phyloP scores from a whole-genome alignment of 225 moss, liverwort and hornwort genomes.

The Lunularia cruciata region DNA sequence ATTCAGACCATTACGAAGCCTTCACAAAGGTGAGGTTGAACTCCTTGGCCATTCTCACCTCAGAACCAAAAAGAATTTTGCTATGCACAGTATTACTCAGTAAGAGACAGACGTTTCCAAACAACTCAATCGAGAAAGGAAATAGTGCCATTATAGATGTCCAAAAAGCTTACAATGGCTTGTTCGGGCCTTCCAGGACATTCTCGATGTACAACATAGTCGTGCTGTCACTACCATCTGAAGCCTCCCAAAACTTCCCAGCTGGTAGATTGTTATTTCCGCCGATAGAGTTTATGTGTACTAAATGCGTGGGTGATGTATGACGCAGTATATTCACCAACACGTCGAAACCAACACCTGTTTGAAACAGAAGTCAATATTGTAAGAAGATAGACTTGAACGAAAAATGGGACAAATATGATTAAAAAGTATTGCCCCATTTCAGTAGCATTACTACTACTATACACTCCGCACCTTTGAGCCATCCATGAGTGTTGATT shows the following conservation, averaged over 20 bases:
- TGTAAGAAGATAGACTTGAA: neutral
- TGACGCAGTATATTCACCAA: conserved; percentile 67
- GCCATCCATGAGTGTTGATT: conserved; percentile 94
- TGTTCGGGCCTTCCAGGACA: conserved; percentile 58
- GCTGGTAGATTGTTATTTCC: conserved; percentile 72
- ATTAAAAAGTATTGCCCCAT: neutral
- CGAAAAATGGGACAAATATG: neutral
- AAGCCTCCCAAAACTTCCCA: conserved; percentile 78
- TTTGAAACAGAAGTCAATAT: conserved; percentile 17
- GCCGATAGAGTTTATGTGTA: conserved; percentile 60
- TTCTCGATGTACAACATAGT: conserved; percentile 62
- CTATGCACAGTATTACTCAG: too few relatives aligned
- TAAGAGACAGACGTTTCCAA: neutral
- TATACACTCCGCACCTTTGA: conserved; percentile 62
- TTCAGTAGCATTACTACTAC: neutral
- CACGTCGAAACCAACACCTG: conserved; percentile 91
- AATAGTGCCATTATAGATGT: conserved; percentile 17
- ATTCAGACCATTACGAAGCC: too few relatives aligned
- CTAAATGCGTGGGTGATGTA: conserved; percentile 75
- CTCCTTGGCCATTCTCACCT: too few relatives aligned
- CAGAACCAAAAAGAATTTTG: too few relatives aligned
- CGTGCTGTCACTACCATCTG: conserved; percentile 37
- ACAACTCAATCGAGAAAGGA: conserved; percentile 20
- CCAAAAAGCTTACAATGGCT: conserved; percentile 50
- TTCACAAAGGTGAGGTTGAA: too few relatives aligned